Base-by-base conservation (phyloP, 805 yeast species). In the Clavispora carvajalis region DNA sequence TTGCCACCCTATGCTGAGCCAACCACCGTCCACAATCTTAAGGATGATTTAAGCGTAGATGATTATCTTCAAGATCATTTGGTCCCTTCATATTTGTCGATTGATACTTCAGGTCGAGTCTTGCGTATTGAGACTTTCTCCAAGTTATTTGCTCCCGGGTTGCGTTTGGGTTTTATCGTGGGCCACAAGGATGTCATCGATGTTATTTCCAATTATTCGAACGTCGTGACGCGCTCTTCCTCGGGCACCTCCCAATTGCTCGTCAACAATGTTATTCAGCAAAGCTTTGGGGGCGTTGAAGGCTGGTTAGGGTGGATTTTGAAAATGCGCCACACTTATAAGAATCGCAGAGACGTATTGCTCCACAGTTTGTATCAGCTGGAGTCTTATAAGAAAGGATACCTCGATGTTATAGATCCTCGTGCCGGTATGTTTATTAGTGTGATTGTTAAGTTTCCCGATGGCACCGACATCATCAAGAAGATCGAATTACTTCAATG, bases 231-330 rank as follows among this genome's bases (percentile, higher is more conserved):
- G 3, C 40, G 55, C 5, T 44, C 49, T 2, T 38, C 53, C 7
- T 48, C 57, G 10, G 57, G 57, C 6, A 35, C 48, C 2, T 39
- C 53, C 4, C 57, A 53, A 33, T 10, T 48, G 11, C 24, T 52
- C 15, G 43, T 49, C 26, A 38, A 48, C 35, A 49, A 49, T 22
- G 43, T 50, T 12, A 46, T 53, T 15, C 40, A 48, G 16, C 48
- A 45, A 22, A 55, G 41, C 16, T 46, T 44, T 31, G 49, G 47
- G 9, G 53, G 53, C n/a, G 44, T 49, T 4, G 50, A 44, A 34
- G 76, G 77, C 2, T 74, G 76, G 74, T 46, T 73, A 13, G 43
- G 57, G 34, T 74, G 78, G 79, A 63, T 72, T 26, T 63, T 68
- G 53, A 67, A 72, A 49, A 65, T 76, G 39, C 71, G 79, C 34